phyloP scores from a whole-genome alignment of 2,329 filamentous ascomycete genomes.

The Aspergillus unguis region DNA sequence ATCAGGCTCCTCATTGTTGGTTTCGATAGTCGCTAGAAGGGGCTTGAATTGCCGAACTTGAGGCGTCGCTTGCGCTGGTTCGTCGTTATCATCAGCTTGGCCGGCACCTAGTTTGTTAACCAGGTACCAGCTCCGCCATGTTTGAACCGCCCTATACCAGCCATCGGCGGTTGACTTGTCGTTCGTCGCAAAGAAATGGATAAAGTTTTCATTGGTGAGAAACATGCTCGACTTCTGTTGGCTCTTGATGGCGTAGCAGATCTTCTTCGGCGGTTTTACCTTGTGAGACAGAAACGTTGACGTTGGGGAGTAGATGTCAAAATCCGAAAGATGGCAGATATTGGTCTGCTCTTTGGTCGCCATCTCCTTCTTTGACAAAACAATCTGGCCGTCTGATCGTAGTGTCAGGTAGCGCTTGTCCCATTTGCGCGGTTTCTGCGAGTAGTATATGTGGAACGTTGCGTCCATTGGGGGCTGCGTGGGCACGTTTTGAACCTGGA shows the following conservation, averaged over 20 bases:
- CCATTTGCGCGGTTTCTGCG: conserved; percentile 80
- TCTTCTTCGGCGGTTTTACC: conserved; percentile 78
- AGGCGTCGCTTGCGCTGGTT: conserved; percentile 14
- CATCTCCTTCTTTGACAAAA: conserved; percentile 66
- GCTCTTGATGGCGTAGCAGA: conserved; percentile 85
- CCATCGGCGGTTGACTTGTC: conserved; percentile 63
- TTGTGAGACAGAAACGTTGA: conserved; percentile 64
- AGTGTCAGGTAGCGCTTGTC: conserved; percentile 78
- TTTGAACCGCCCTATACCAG: conserved; percentile 70
- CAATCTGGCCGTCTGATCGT: conserved; percentile 67
- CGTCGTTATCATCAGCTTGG: conserved; percentile 32
- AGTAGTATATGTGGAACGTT: conserved; percentile 73
- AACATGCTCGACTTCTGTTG: conserved; percentile 87
- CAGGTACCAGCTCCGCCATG: conserved; percentile 90
- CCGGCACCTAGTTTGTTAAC: conserved; percentile 66
- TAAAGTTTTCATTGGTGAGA: conserved; percentile 75
- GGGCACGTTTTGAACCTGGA: conserved; percentile 65
- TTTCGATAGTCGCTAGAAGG: conserved; percentile 59
- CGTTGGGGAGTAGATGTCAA: conserved; percentile 81
- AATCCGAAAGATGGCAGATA: conserved; percentile 84
- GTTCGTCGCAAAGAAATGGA: conserved; percentile 86
- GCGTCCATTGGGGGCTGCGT: conserved; percentile 62
- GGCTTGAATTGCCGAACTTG: conserved; percentile 56
- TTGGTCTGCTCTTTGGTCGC: conserved; percentile 63
- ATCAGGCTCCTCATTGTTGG: conserved; percentile 25